Evolutionary conservation across 1,284 basidiomycete genomes (phyloP).

Genomic region (Ganoderma sp.): DNA sequence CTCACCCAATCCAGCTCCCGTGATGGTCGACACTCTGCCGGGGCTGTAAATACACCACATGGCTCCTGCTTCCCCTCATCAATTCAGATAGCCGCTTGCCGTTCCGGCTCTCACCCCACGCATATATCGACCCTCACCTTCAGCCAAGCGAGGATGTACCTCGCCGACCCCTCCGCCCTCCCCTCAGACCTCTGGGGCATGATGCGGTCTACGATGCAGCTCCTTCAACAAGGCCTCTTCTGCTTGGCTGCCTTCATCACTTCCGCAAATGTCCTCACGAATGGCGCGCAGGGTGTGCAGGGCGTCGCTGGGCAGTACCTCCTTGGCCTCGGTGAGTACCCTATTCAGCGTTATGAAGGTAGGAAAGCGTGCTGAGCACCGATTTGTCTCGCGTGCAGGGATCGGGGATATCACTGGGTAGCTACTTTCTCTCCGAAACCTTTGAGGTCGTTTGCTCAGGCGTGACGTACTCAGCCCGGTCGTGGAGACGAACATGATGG

Average conservation of each 20-base stretch:
- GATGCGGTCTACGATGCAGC: conserved; percentile 32
- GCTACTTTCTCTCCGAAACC: conserved; percentile 14
- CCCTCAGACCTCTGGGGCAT: conserved; percentile 35
- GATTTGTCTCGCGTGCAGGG: conserved; percentile 45
- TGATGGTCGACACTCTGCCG: neutral
- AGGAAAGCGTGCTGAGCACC: neutral
- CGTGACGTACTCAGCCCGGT: conserved; percentile 55
- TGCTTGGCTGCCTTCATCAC: conserved; percentile 38
- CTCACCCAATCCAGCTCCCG: conserved; percentile 5
- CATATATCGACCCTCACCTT: conserved; percentile 19
- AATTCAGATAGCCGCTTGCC: neutral
- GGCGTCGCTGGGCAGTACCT: conserved; percentile 51
- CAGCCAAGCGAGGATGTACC: conserved; percentile 31
- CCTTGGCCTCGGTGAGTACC: conserved; percentile 58
- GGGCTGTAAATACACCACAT: conserved; percentile 14
- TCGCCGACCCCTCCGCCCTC: conserved; percentile 35
- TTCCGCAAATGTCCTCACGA: conserved; percentile 29
- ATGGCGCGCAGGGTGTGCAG: conserved; percentile 26
- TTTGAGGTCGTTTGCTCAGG: conserved; percentile 4
- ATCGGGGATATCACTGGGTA: conserved; percentile 82
- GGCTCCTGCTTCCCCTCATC: conserved; percentile 18
- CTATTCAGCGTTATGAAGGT: conserved; percentile 1
- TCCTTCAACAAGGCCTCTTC: conserved; percentile 35
- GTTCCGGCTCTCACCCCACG: neutral
- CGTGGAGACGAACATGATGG: conserved; percentile 82